Conservation (phyloP, 2,329 filamentous ascomycete species). For the Lachnellula subtilissima region DNA sequence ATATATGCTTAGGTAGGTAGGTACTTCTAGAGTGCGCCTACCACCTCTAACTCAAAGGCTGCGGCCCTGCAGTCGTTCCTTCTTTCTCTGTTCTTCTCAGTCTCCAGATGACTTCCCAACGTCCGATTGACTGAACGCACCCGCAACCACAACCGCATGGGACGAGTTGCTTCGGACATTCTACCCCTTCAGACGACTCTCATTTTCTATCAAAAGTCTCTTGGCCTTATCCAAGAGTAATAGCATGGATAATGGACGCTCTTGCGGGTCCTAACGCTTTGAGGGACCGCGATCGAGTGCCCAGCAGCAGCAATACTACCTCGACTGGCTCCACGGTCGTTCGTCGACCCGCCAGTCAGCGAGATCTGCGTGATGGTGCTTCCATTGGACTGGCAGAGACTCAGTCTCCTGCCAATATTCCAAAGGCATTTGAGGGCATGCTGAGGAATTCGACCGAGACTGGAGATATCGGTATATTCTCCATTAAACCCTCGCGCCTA, state of each 20-base stretch:
- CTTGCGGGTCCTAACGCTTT: constrained; percentile 9
- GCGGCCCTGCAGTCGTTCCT: background rate
- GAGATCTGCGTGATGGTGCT: constrained; percentile 28
- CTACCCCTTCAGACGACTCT: too few species aligned
- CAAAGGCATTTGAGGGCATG: constrained; percentile 58
- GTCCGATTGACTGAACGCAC: too few species aligned
- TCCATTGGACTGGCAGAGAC: constrained; percentile 30
- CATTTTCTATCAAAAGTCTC: background rate
- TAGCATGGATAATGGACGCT: constrained; percentile 23
- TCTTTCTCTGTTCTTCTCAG: background rate
- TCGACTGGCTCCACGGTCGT: constrained; percentile 8
- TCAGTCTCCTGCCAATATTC: constrained; percentile 40
- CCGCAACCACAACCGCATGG: too few species aligned
- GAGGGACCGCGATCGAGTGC: constrained; percentile 9
- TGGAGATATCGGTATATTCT: constrained; percentile 59
- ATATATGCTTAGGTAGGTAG: background rate
- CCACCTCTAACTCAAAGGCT: background rate
- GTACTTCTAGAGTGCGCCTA: background rate
- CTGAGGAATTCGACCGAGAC: constrained; percentile 62
- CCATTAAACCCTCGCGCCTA: constrained; percentile 41
- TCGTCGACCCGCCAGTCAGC: constrained; percentile 16
- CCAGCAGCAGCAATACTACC: constrained; percentile 8
- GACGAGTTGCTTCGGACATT: too few species aligned
- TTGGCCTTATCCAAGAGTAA: background rate
- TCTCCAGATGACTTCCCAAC: background rate